Evolutionary conservation across 257 asterid species (phyloP), one percentile per base, ranked within the genome.

Genomic region (Sherardia arvensis): DNA sequence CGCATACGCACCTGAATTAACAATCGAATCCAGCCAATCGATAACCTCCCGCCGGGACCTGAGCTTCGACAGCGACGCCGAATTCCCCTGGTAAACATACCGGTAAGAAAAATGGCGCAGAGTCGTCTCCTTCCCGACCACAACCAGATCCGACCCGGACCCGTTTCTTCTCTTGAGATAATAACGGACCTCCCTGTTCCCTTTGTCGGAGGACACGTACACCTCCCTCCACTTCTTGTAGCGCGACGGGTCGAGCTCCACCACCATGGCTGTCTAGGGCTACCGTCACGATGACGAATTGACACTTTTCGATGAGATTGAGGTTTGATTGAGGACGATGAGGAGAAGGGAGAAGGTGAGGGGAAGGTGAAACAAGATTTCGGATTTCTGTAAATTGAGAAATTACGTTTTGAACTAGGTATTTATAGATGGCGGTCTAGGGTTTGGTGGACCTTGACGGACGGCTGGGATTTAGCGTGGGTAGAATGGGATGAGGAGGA

Each of bases 191-290:
- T 80, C 86, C 53, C 85, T 78, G 75, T 76, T 82, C 51, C 88
- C 94, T 59, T 79, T 79, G 47, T 80, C 88, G 64, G 62, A 62
- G 7, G 86, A 78, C 27, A 66, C 86, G 53, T 71, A 59, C 49
- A 76, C 79, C 84, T 87, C 96, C 66, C 84, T 80, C 90, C 88
- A 91, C 4, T 76, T 83, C 22, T 75, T 85, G 40, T 85, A 83
- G 56, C 57, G 61, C 29, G 58, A 49, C 64, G 65, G 18, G 73
- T 73, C 59, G 40, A 73, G 25, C 29, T 47, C 51, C 68, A 61
- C 57, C 22, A 61, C 57, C 22, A 17, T 45, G 38, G 27, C 20
- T 7, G 34, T 9, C 10, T 59, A 56, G 47, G 68, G 15, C 51
- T 29, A n/a, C 18, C 27, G 27, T 48, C 45, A 59, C 18, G 62